Evolutionary conservation across 768 basidiomycete species (phyloP), one percentile per base, ranked within the genome.

Genomic region (Amanita brunnescens): DNA sequence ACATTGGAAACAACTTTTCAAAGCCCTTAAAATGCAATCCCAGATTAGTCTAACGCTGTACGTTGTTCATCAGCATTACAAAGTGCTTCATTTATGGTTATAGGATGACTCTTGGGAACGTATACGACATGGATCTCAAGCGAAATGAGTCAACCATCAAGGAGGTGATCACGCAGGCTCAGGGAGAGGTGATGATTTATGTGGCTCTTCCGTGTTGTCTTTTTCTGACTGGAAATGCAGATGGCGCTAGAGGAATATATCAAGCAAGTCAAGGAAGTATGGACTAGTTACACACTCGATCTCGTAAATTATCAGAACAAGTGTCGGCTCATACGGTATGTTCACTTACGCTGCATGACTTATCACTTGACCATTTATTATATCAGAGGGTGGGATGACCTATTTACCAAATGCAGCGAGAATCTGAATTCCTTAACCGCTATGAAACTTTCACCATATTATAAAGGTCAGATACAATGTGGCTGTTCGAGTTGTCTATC

Each of bases 301-400:
- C 74, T 99, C 40, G 90, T 97, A 59, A 95, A 97, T 64, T 99
- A 98, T 63, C 96, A 98, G 74, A 98, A 92, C 66, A 99, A 95
- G 66, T 98, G 95, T 59, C 87, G 96, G 46, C 77, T 99, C 21
- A 98, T 99, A 57, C 79, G 83, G 84, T 89, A 59, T 29, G 50
- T 16, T 52, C 3, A 10, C 37, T 26, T 18, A 20, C 39, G 45
- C 10, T 34, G 37, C 32, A 13, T 24, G 6, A 14, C 47, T 4
- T 5, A 13, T 37, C 26, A 18, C 21, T 23, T 29, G 62, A 51
- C 23, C 56, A 32, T 21, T 26, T 44, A 10, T 5, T 55, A 30
- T 10, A 14, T 8, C 59, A 91, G 92, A 65, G 93, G 91, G 16
- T 97, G 93, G 93, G 94, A 97, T 62, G 94, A 97, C 47, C 73